phyloP scores from a whole-genome alignment of 164 flowering plant genomes.

The Vitis vinifera region ASM3070453v1 NC_081816.1:22252501-22253000 shows the following conservation, averaged over 20 bases:
- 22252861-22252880: too few species aligned
- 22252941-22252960: too few species aligned
- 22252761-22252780: neutral
- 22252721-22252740: neutral
- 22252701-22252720: too few species aligned
- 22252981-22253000: too few species aligned
- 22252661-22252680: too few species aligned
- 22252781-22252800: neutral
- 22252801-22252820: neutral
- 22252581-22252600: slow-evolving; percentile 82
- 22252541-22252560: slow-evolving; percentile 92
- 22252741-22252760: neutral
- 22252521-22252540: slow-evolving; percentile 86
- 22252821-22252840: neutral
- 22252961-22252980: too few species aligned
- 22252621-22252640: neutral
- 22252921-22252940: too few species aligned
- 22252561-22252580: slow-evolving; percentile 72
- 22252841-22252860: too few species aligned
- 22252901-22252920: too few species aligned
- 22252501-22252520: slow-evolving; percentile 90
- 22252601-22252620: slow-evolving; percentile 11
- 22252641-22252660: neutral
- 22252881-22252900: too few species aligned
- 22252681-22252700: too few species aligned